These are phyloP conservation scores for Parsonsia alboflavescens DNA, from an alignment of 257 asterid species.

Conservation along the genomic window DNA sequence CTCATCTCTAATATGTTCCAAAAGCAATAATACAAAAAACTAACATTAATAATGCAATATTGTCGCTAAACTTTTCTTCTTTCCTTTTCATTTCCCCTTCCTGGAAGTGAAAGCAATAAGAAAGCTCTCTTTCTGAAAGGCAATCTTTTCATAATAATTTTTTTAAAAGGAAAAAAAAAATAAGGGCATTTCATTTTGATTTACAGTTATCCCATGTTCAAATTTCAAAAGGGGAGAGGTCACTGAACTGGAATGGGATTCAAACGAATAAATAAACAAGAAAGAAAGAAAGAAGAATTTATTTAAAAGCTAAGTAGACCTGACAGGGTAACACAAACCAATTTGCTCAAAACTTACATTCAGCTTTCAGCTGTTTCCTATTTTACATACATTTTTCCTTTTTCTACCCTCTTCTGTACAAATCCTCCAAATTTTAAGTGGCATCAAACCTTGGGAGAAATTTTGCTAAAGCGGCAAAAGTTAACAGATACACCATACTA, in stretches of 20 bases:
- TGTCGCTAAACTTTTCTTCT: no score
- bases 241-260: not conserved
- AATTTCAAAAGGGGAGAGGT: not conserved
- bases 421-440: slow-evolving; percentile 36
- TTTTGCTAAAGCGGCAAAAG: slow-evolving; percentile 10
- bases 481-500: slow-evolving; percentile 24
- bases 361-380: slow-evolving; percentile 33
- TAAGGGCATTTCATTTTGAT: no score
- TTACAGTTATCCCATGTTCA: not conserved
- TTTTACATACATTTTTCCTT: slow-evolving; percentile 22
- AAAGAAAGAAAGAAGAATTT: slow-evolving; percentile 1
- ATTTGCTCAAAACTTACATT: slow-evolving; percentile 33
- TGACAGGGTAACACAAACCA: slow-evolving; percentile 15
- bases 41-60: no score
- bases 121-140: no score
- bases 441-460: slow-evolving; percentile 21
- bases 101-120: no score
- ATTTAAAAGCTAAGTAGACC: slow-evolving; percentile 11
- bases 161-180: no score
- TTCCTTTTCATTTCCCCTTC: no score
- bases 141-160: no score
- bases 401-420: slow-evolving; percentile 52
- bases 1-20: no score
- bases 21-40: no score
- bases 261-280: not conserved